A percentile compares a stretch with the other conserved stretches of the same genome.
phyloP scores from a whole-genome alignment of 2,329 filamentous ascomycete genomes.

The Xylariaceae sp. region DNA sequence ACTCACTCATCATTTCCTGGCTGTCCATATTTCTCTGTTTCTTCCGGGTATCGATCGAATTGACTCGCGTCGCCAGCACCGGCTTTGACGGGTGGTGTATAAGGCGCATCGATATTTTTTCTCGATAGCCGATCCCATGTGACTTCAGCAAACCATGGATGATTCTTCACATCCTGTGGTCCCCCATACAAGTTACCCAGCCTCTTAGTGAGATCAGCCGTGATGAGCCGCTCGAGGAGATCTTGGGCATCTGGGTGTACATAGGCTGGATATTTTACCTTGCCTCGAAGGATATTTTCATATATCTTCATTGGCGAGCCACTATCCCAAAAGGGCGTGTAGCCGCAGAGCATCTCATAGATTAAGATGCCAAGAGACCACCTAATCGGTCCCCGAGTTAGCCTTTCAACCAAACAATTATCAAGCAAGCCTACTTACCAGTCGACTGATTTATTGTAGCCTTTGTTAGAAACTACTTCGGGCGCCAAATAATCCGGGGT shows the following conservation, averaged over 20 bases:
- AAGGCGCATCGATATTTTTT: slow-evolving; percentile 98
- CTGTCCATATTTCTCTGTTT: slow-evolving; percentile 89
- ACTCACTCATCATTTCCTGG: slow-evolving; percentile 86
- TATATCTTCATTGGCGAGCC: slow-evolving; percentile 99
- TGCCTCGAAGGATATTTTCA: slow-evolving; percentile 96
- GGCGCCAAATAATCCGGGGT: slow-evolving; percentile 97
- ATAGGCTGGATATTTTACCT: slow-evolving; percentile 96
- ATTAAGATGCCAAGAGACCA: slow-evolving; percentile 98
- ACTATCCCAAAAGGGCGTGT: slow-evolving; percentile 98
- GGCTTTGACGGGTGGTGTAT: slow-evolving; percentile 93
- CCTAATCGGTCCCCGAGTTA: slow-evolving; percentile 57
- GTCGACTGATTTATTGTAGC: slow-evolving; percentile 99
- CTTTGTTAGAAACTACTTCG: slow-evolving; percentile 98
- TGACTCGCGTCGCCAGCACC: slow-evolving; percentile 95
- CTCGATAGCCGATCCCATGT: slow-evolving; percentile 94
- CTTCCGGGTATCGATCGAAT: slow-evolving; percentile 97
- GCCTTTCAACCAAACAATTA: slow-evolving; percentile 12
- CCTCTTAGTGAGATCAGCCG: slow-evolving; percentile 91
- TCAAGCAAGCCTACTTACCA: slow-evolving; percentile 69
- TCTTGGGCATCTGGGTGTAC: slow-evolving; percentile 95
- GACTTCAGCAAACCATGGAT: slow-evolving; percentile 96
- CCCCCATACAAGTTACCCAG: slow-evolving; percentile 93
- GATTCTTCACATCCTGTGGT: slow-evolving; percentile 89
- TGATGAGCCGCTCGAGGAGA: slow-evolving; percentile 90
- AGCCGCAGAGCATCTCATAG: slow-evolving; percentile 99